Conservation (phyloP, 192 early-diverging fungal species). For the Backusella macrospora region DNA sequence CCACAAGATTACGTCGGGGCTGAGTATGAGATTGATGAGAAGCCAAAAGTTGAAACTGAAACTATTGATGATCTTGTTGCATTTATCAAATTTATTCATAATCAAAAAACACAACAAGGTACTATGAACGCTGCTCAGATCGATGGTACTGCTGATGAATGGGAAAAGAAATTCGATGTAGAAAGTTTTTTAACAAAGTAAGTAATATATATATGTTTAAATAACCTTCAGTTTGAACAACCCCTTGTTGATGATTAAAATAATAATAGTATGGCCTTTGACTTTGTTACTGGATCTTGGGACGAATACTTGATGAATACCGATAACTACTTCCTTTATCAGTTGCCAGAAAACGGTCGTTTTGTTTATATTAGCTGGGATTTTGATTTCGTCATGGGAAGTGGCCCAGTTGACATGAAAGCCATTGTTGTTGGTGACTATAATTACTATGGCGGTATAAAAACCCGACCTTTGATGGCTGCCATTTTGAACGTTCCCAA, state of each 20-base stretch:
- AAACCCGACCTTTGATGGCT: slow-evolving; percentile 24
- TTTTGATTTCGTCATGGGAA: slow-evolving; percentile 35
- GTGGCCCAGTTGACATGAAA: slow-evolving; percentile 24
- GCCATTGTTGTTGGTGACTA: slow-evolving; percentile 30
- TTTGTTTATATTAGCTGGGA: slow-evolving; percentile 35
- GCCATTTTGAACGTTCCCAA: slow-evolving; percentile 23
- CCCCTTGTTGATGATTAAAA: background rate
- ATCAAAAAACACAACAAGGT: slow-evolving; percentile 16
- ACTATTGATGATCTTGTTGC: background rate
- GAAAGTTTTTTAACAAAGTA: slow-evolving; percentile 37
- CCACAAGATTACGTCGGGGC: background rate
- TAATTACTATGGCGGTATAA: slow-evolving; percentile 18
- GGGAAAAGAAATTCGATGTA: slow-evolving; percentile 31
- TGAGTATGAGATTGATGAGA: slow-evolving; percentile 9
- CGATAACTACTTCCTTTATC: slow-evolving; percentile 39
- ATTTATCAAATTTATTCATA: slow-evolving; percentile 39
- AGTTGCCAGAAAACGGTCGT: slow-evolving; percentile 11
- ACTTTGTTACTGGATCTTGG: slow-evolving; percentile 32
- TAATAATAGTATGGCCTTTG: slow-evolving; percentile 36
- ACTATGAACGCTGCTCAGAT: background rate
- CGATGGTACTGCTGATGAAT: background rate
- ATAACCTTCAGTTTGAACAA: background rate
- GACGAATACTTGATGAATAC: slow-evolving; percentile 35
- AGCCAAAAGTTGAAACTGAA: background rate
- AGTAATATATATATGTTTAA: background rate